Evolutionary conservation across 2,329 filamentous ascomycete genomes (phyloP).

Genomic region (Colletotrichum nymphaeae): DNA sequence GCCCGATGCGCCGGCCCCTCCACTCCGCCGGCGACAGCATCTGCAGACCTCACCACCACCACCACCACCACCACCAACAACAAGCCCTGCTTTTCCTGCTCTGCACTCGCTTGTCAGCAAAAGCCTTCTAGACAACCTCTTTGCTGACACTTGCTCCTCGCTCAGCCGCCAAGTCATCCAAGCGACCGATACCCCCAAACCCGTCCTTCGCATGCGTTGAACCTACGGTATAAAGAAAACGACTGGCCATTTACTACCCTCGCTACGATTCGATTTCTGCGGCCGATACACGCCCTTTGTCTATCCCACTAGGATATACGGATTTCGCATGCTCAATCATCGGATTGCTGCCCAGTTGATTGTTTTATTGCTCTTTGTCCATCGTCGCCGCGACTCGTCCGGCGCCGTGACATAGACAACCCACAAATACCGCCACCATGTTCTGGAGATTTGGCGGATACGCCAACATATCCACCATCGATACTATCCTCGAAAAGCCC

Average conservation of each 20-base stretch:
- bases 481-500: slow-evolving; percentile 95
- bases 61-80: background rate
- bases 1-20: slow-evolving; percentile 35
- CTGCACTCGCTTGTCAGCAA: slow-evolving; percentile 2
- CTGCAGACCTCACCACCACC: slow-evolving; percentile 6
- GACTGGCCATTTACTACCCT: slow-evolving; percentile 1
- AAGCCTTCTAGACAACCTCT: background rate
- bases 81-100: background rate
- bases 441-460: slow-evolving; percentile 99
- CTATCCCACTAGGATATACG: slow-evolving; percentile 9
- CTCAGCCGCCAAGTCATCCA: slow-evolving; percentile 2
- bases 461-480: slow-evolving; percentile 96
- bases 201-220: slow-evolving; percentile 27
- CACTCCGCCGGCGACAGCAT: slow-evolving; percentile 30
- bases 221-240: slow-evolving; percentile 10
- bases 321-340: slow-evolving; percentile 21
- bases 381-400: slow-evolving; percentile 25
- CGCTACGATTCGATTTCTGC: background rate
- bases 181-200: slow-evolving; percentile 30
- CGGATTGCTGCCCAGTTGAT: background rate
- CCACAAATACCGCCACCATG: slow-evolving; percentile 72
- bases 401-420: slow-evolving; percentile 43
- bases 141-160: slow-evolving; percentile 5
- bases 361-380: slow-evolving; percentile 19
- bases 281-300: background rate